Base-by-base conservation (phyloP, 352 stramenopile genomes). In the Pythium myriotylum region DNA sequence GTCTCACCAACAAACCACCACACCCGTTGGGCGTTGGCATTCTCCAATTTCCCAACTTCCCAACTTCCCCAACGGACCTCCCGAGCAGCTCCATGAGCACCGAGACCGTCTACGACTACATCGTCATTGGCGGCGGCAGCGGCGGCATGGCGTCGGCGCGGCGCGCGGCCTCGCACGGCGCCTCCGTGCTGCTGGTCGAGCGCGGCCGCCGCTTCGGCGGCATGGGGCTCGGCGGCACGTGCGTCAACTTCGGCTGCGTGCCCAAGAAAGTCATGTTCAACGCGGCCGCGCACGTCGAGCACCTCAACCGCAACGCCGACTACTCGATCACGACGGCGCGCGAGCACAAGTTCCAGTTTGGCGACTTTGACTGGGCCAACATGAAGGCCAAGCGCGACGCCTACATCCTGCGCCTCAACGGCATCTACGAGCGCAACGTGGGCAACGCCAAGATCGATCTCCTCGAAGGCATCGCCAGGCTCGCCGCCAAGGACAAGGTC, bases 241-340 rank as follows among this genome's bases (percentile, higher is more conserved):
- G 97, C 72, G 97, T 99, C 46, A 99, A 99, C 76, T 97, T 98
- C 27, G 96, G 97, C 59, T 99, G 97, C 83, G 96, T 99, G 50
- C 97, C 97, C 17, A 99, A 99, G 81, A 99, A 99, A 77, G 81
- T 99, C 51, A 99, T 99, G 96, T 99, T 91, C 58, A 97, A 98
- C 72, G 76, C 89, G 4, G 83, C 91, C 32, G 65, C 73, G 17
- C 79, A 97, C 70, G 83, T 87, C 33, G 91, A 98, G 65, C 77
- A 86, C 58, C 63, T 93, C 41, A 46, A 74, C 37, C 78, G 80
- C 48, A 77, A 78, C 43, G 57, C 65, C 35, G 81, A 90, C 66
- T 96, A 93, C 72, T 81, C 76, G 53, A 92, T 92, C 70, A 68
- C 64, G 24, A 79, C 79, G 43, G 61, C 70, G 4, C 7, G 26